Evolutionary conservation across 805 yeast genomes (phyloP).

Genomic region (Wickerhamiella sergipiensis): DNA sequence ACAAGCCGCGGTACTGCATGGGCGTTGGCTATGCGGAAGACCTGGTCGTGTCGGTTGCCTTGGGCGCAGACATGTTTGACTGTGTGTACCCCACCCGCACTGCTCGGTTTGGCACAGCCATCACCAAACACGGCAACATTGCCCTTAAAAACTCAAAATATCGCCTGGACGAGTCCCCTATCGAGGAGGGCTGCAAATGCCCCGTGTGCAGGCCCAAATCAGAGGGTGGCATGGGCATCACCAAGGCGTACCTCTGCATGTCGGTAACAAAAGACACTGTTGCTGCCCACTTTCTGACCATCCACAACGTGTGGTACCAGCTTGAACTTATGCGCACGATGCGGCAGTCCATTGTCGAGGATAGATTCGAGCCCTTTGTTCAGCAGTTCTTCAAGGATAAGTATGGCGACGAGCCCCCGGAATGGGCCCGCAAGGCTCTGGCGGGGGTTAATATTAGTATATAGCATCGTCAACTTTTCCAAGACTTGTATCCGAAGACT

Average conservation of each 20-base stretch:
- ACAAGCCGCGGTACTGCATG: conserved; percentile 34
- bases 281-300: conserved; percentile 31
- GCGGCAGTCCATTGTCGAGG: conserved; percentile 27
- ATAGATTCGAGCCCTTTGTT: conserved; percentile 27
- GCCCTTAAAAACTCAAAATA: conserved; percentile 25
- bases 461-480: too few species aligned
- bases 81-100: conserved; percentile 35
- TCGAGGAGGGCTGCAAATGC: conserved; percentile 30
- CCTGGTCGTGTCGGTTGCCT: conserved; percentile 32
- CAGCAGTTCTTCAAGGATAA: conserved; percentile 23
- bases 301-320: conserved; percentile 32
- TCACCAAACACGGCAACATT: conserved; percentile 27
- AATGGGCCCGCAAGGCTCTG: conserved; percentile 32
- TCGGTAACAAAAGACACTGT: conserved; percentile 30
- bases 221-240: conserved; percentile 26
- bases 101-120: conserved; percentile 32
- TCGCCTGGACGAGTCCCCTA: conserved; percentile 25
- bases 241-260: conserved; percentile 28
- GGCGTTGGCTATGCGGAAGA: conserved; percentile 37
- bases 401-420: conserved; percentile 28
- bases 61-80: conserved; percentile 35
- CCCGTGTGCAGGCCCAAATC: conserved; percentile 26
- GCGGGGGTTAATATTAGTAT: conserved; percentile 25
- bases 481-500: too few species aligned
- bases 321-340: conserved; percentile 30